Evolutionary conservation across 2,329 filamentous ascomycete species (phyloP).

Genomic region (Biscogniauxia sp.): DNA sequence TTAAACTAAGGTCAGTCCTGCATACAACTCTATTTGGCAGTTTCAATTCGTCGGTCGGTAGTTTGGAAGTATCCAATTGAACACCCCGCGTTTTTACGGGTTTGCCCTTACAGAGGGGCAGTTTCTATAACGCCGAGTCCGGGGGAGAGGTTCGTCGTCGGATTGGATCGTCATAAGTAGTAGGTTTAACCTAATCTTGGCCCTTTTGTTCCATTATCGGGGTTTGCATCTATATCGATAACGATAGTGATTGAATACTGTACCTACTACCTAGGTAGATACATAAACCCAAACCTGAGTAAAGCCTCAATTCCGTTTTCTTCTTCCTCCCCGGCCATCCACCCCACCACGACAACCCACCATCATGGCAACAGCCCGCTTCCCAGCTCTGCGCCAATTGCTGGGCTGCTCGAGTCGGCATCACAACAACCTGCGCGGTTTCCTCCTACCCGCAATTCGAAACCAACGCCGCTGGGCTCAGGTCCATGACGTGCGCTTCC

Average conservation of each 20-base stretch:
- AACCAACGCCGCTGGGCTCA: slow-evolving; percentile 84
- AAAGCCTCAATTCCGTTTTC: background rate
- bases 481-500: slow-evolving; percentile 87
- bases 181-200: background rate
- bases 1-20: too few relatives aligned
- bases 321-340: background rate
- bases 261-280: too few relatives aligned
- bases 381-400: slow-evolving; percentile 17
- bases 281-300: too few relatives aligned
- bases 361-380: slow-evolving; percentile 16
- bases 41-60: background rate
- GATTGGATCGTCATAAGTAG: slow-evolving; percentile 10
- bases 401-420: background rate
- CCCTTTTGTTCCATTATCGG: too few relatives aligned
- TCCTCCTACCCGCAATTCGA: background rate
- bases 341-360: background rate
- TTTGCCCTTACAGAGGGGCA: too few relatives aligned
- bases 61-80: slow-evolving; percentile 3
- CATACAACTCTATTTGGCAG: too few relatives aligned
- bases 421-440: background rate
- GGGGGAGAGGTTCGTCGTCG: background rate
- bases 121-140: too few relatives aligned
- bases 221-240: background rate
- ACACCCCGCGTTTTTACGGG: slow-evolving; percentile 5
- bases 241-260: background rate